Base-by-base conservation (phyloP, 192 early-diverging fungal genomes). In the Gryganskiella cystojenkinii region DNA sequence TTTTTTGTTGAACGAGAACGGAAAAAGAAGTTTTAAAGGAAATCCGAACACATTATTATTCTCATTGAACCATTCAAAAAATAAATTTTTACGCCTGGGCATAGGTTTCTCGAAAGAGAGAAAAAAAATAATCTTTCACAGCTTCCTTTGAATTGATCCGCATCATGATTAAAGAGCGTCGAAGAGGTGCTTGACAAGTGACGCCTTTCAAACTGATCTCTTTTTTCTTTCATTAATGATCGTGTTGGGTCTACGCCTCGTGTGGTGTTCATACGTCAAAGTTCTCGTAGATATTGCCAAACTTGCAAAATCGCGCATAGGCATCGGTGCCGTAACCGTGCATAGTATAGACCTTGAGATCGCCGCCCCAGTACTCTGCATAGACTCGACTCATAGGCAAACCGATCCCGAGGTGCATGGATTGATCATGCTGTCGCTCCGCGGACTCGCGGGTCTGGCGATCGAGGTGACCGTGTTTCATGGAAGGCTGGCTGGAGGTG, bases 321-420 rank as follows among this genome's bases (percentile, higher is more conserved):
- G 92, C 92, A 81, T 99, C 97, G 28, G 94, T 94, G 20, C 97
- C 97, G 59, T 90, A 94, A 6, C 94, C 96, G 40, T 94, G 90
- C 91, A 97, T 89, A 5, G 90, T 88, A 31, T 89, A 85, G 8
- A 97, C 80, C 22, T 87, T 88, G 35, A 99, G 85, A 27, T 86
- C 86, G 7, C 97, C 97, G 22, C 95, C 95, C 97, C 96, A 99
- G 70, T 98, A 99, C 74, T 95, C 92, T 3, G 94, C 92, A 83
- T 97, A 99, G 25, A 96, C 92, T 52, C 90, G 84, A 47, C 91
- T 92, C 92, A 99, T 92, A 0, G 95, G 92, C 78, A 97, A 76
- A 0, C 97, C 97, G 56, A 97, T 90, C 19, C 97, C 97, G 53
- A 96, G 75, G 40, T 83, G 81, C 73, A 85, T 71, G 47, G 82